Percentiles rank a stretch among this genome's conserved stretches.
Conservation (phyloP, 1,139 yeast species). For the Yamadazyma mexicana region DNA sequence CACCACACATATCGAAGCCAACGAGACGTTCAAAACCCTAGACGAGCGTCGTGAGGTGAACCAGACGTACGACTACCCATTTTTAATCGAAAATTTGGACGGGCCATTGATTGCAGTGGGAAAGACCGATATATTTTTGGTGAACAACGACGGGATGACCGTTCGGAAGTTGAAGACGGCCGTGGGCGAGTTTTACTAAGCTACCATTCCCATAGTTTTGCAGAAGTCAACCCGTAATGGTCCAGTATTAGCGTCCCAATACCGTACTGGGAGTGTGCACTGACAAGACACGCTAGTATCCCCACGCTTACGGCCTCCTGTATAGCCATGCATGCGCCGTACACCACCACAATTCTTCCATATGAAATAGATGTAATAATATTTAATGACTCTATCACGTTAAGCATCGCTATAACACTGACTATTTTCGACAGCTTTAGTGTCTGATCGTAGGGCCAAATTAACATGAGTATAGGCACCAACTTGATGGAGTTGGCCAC, state of each 20-base stretch:
- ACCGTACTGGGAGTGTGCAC: not conserved
- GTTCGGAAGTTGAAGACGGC: constrained; percentile 19
- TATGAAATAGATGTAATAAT: constrained; percentile 40
- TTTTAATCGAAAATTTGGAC: constrained; percentile 64
- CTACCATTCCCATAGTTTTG: too few species aligned
- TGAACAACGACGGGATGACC: constrained; percentile 55
- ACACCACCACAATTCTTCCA: constrained; percentile 6
- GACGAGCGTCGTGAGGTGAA: constrained; percentile 69
- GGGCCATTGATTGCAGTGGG: constrained; percentile 81
- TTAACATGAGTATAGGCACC: constrained; percentile 90
- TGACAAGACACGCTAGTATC: not conserved
- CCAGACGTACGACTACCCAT: constrained; percentile 77
- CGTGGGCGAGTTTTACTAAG: constrained; percentile 13
- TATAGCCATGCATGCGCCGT: constrained; percentile 7
- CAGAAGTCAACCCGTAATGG: too few species aligned
- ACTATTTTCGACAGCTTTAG: constrained; percentile 63
- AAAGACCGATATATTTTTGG: constrained; percentile 59
- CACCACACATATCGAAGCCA: constrained; percentile 4
- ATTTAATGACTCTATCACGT: constrained; percentile 64
- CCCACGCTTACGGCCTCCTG: constrained; percentile 4
- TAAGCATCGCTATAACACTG: constrained; percentile 60
- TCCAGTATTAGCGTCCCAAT: constrained; percentile 8
- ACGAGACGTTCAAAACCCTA: constrained; percentile 39
- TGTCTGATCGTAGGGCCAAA: constrained; percentile 89
- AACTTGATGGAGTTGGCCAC: constrained; percentile 77